Evolutionary conservation across 1,284 basidiomycete genomes (phyloP).

Genomic region (Wallemia hederae): DNA sequence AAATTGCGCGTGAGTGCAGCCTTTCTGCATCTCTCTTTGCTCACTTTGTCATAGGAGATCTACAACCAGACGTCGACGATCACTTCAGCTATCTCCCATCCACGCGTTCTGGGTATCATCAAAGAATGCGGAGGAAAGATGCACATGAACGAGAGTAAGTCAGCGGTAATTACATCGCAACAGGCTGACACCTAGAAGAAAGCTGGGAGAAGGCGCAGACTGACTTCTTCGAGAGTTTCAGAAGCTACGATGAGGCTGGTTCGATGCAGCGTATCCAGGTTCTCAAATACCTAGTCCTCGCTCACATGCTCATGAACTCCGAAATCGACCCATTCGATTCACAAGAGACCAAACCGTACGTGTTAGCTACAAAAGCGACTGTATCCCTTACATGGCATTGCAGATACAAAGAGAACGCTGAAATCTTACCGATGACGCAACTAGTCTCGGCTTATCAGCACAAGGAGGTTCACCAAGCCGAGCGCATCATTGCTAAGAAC

Average conservation of each 20-base stretch:
- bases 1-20: constrained; percentile 47
- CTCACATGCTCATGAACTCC: constrained; percentile 93
- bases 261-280: constrained; percentile 90
- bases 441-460: constrained; percentile 86
- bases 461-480: constrained; percentile 79
- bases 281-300: constrained; percentile 87
- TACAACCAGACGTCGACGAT: constrained; percentile 83
- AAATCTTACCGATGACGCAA: constrained; percentile 94
- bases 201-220: constrained; percentile 90
- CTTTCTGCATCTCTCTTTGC: constrained; percentile 1
- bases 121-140: constrained; percentile 98
- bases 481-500: constrained; percentile 78
- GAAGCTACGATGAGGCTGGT: constrained; percentile 94
- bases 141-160: constrained; percentile 97
- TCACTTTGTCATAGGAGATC: constrained; percentile 34
- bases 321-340: constrained; percentile 98
- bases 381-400: not conserved
- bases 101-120: constrained; percentile 94
- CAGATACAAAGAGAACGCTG: constrained; percentile 80
- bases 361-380: constrained; percentile 5
- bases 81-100: constrained; percentile 88
- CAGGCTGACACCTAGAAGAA: constrained; percentile 22
- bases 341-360: constrained; percentile 89
- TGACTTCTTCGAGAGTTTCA: constrained; percentile 96
- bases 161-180: not conserved